Percentiles rank a stretch among this genome's conserved stretches.
Evolutionary conservation across 2,329 filamentous ascomycete genomes (phyloP).

Genomic region (Thielaviopsis euricoi): DNA sequence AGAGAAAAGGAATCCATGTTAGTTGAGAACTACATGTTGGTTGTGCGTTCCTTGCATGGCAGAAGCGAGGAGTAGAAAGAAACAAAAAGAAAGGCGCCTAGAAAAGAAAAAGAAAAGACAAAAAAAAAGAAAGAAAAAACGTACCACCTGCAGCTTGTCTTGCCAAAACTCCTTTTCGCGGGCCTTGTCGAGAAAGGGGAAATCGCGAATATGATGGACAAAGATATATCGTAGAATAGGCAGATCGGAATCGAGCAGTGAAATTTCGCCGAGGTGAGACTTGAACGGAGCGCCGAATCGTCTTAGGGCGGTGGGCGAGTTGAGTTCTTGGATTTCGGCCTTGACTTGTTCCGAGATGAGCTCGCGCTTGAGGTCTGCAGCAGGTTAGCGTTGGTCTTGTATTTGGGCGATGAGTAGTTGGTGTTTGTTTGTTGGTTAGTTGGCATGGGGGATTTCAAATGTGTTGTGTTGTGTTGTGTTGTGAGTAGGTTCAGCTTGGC

Average conservation of each 20-base stretch:
- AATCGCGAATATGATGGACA: conserved; percentile 93
- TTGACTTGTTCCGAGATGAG: conserved; percentile 79
- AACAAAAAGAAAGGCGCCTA: neutral
- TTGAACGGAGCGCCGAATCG: conserved; percentile 92
- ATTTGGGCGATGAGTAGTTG: neutral
- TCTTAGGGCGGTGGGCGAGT: conserved; percentile 83
- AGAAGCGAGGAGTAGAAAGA: conserved; percentile 1
- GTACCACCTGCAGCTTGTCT: conserved; percentile 83
- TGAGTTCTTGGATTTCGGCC: conserved; percentile 81
- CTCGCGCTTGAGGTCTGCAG: conserved; percentile 80
- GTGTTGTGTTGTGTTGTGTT: neutral
- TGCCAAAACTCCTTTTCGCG: conserved; percentile 99
- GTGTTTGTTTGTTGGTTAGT: neutral
- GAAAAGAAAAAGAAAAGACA: neutral
- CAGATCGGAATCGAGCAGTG: conserved; percentile 82
- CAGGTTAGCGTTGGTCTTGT: neutral
- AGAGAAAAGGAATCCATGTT: too few relatives aligned
- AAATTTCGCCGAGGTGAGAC: conserved; percentile 81
- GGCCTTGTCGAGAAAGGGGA: conserved; percentile 92
- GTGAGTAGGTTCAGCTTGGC: neutral
- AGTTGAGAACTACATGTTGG: neutral
- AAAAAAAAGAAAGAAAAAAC: conserved; percentile 21
- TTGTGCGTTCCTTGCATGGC: neutral
- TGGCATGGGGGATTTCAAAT: too few relatives aligned
- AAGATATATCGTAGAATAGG: conserved; percentile 94